A percentile compares a stretch with the other conserved stretches of the same genome.
Conservation (phyloP, 163 green algal species). For the Scenedesmus sp. region DNA sequence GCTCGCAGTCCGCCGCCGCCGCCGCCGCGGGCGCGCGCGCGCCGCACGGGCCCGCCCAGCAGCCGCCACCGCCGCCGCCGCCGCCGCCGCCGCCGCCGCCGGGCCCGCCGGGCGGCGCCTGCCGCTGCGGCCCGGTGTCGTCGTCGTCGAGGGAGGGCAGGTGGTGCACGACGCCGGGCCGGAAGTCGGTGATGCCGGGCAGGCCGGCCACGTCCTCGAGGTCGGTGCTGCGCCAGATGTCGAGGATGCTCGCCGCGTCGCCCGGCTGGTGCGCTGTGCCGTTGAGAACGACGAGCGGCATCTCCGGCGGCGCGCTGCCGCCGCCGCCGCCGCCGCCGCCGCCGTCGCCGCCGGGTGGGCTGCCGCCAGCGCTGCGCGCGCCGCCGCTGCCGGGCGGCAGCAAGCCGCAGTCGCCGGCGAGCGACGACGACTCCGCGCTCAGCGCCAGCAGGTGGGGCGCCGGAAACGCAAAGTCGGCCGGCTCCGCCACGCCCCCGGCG, state of each 20-base stretch:
- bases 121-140: neutral
- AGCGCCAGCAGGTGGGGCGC: conserved; percentile 6
- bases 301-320: conserved; percentile 11
- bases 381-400: neutral
- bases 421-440: neutral
- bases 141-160: neutral
- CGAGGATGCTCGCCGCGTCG: conserved; percentile 41
- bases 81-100: neutral
- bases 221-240: conserved; percentile 42
- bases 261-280: conserved; percentile 39
- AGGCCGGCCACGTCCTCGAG: conserved; percentile 35
- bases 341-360: neutral
- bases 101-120: neutral
- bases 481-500: neutral
- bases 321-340: neutral
- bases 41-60: neutral
- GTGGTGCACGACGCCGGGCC: conserved; percentile 33
- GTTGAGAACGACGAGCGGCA: conserved; percentile 44
- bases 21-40: neutral
- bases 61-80: neutral
- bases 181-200: conserved; percentile 29
- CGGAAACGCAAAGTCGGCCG: conserved; percentile 31
- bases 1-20: conserved; percentile 2
- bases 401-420: neutral
- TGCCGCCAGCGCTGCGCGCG: neutral